These are phyloP conservation scores for Aspergillus sparsus DNA, from an alignment of 495 filamentous ascomycete genomes.

Conservation along the genomic window DNA sequence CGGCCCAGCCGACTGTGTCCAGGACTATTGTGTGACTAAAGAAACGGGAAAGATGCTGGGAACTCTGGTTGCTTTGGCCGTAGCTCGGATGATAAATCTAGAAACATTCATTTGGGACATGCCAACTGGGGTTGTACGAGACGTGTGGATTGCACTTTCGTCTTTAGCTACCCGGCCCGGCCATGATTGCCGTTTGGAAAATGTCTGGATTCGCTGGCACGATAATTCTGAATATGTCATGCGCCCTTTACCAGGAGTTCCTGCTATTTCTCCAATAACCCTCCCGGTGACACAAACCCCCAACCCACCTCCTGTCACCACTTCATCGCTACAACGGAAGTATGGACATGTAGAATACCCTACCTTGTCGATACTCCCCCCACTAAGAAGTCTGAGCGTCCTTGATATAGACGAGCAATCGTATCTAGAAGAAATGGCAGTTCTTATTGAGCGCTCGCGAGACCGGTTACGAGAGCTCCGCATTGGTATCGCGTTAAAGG, in stretches of 20 bases:
- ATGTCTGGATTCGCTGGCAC: slow-evolving; percentile 88
- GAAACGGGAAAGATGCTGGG: slow-evolving; percentile 93
- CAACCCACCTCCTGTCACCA: slow-evolving; percentile 11
- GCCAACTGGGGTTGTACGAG: slow-evolving; percentile 85
- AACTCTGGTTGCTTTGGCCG: slow-evolving; percentile 81
- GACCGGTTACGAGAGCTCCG: slow-evolving; percentile 71
- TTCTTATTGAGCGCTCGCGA: slow-evolving; percentile 74
- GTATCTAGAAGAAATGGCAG: slow-evolving; percentile 87
- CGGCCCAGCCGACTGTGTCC: slow-evolving; percentile 78
- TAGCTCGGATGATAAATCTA: slow-evolving; percentile 83
- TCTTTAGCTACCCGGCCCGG: slow-evolving; percentile 66
- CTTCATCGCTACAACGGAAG: slow-evolving; percentile 32
- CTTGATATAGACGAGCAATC: slow-evolving; percentile 86
- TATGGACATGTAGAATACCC: slow-evolving; percentile 73
- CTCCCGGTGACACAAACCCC: slow-evolving; percentile 25
- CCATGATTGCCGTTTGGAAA: slow-evolving; percentile 67
- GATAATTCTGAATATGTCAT: slow-evolving; percentile 63
- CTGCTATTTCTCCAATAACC: slow-evolving; percentile 26
- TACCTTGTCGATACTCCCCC: slow-evolving; percentile 80
- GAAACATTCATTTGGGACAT: slow-evolving; percentile 96
- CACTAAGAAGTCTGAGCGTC: slow-evolving; percentile 77
- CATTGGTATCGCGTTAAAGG: slow-evolving; percentile 71
- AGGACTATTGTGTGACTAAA: slow-evolving; percentile 84
- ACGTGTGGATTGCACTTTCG: slow-evolving; percentile 82
- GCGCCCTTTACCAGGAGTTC: slow-evolving; percentile 28